phyloP scores from a whole-genome alignment of 768 basidiomycete species.

The Boletus barrowsii region DNA sequence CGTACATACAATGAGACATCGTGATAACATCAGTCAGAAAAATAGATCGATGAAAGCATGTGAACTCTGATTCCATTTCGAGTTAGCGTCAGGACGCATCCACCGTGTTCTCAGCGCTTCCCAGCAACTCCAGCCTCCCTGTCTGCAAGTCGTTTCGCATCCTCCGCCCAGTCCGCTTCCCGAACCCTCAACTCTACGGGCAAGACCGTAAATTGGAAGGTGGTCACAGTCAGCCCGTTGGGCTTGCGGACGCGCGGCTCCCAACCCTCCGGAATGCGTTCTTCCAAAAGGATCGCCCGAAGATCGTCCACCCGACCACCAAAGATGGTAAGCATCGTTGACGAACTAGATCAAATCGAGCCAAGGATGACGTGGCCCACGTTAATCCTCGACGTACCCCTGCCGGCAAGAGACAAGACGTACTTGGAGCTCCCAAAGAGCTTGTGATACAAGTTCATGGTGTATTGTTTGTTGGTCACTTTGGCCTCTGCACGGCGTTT shows the following conservation, averaged over 20 bases:
- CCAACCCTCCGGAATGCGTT: constrained; percentile 71
- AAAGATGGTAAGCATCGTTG: constrained; percentile 65
- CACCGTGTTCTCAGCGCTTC: not conserved
- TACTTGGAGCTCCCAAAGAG: constrained; percentile 71
- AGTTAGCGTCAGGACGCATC: not conserved
- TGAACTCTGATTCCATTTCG: not conserved
- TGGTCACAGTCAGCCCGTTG: constrained; percentile 55
- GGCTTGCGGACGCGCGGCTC: constrained; percentile 54
- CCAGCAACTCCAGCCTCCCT: too few species aligned
- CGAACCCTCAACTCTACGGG: constrained; percentile 23
- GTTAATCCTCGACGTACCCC: not conserved
- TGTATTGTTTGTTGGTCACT: constrained; percentile 55
- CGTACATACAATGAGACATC: too few species aligned
- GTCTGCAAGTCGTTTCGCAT: not conserved
- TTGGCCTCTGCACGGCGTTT: constrained; percentile 62
- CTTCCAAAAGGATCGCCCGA: constrained; percentile 54
- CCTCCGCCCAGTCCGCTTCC: constrained; percentile 20
- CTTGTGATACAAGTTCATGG: constrained; percentile 50
- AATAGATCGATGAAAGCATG: too few species aligned
- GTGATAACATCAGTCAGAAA: too few species aligned
- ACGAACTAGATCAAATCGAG: constrained; percentile 42
- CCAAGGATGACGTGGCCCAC: not conserved
- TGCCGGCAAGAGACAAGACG: constrained; percentile 18
- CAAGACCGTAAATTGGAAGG: constrained; percentile 45
- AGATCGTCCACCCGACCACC: constrained; percentile 63